Evolutionary conservation across 306 rosid species (phyloP).

Genomic region (Heteromeles arbutifolia): DNA sequence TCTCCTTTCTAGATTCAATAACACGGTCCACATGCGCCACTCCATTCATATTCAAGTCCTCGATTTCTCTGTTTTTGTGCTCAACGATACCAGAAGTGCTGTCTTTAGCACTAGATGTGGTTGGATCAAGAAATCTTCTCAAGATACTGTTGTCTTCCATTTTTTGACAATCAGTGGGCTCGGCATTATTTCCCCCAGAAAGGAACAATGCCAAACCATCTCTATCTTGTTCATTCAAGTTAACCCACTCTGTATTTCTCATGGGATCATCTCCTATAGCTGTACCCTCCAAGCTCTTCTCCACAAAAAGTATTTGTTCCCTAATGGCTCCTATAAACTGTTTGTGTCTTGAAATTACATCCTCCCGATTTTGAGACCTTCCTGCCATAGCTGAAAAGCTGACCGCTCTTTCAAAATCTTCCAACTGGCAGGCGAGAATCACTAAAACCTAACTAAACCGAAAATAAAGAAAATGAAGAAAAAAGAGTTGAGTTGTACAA

Average conservation of each 20-base stretch:
- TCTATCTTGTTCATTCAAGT: conserved; percentile 33
- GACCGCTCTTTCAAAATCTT: conserved; percentile 41
- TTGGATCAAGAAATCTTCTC: conserved; percentile 29
- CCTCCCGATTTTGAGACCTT: conserved; percentile 19
- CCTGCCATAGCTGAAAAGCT: conserved; percentile 17
- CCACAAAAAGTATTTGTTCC: conserved; percentile 30
- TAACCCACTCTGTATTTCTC: conserved; percentile 19
- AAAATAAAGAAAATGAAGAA: background rate
- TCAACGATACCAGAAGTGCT: conserved; percentile 1
- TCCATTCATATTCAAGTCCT: conserved; percentile 14
- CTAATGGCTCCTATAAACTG: conserved; percentile 32
- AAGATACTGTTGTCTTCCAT: conserved; percentile 13
- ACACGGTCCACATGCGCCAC: conserved; percentile 4
- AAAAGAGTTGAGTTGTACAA: background rate
- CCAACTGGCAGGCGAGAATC: conserved; percentile 25
- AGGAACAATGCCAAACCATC: conserved; percentile 35
- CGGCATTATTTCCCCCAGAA: conserved; percentile 20
- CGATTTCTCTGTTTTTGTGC: conserved; percentile 12
- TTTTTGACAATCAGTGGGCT: conserved; percentile 7
- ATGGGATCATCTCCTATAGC: conserved; percentile 11
- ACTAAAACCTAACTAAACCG: background rate
- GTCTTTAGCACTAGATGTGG: conserved; percentile 20
- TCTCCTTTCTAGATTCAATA: conserved; percentile 7
- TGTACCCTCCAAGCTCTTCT: conserved; percentile 22
- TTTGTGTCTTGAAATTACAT: conserved; percentile 23